Evolutionary conservation across 306 rosid species (phyloP).

Genomic region (Citrullus amarus): DNA sequence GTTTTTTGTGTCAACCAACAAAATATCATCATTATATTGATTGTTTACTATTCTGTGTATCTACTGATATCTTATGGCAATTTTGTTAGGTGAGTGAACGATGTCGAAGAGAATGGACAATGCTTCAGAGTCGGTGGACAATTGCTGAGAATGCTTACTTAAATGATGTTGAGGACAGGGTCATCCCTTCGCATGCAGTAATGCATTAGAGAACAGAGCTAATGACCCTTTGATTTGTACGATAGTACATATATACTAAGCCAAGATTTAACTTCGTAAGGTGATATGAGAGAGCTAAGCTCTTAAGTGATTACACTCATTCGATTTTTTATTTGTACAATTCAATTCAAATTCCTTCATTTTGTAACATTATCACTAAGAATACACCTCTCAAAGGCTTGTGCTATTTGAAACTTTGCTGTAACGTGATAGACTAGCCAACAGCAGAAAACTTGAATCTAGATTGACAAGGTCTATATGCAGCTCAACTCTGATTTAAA

Average conservation of each 20-base stretch:
- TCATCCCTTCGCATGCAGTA: neutral
- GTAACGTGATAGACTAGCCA: neutral
- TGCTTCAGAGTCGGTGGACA: constrained; percentile 68
- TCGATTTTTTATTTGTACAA: neutral
- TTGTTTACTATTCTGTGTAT: neutral
- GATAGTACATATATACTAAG: neutral
- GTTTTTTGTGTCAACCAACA: neutral
- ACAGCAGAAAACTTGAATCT: neutral
- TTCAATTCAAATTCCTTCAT: neutral
- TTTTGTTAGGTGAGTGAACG: constrained; percentile 77
- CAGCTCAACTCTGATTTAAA: neutral
- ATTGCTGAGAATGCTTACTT: constrained; percentile 67
- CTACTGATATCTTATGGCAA: neutral
- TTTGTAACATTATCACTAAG: neutral
- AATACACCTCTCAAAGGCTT: neutral
- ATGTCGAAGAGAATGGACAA: constrained; percentile 91
- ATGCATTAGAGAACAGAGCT: neutral
- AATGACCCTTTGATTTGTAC: neutral
- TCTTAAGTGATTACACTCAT: neutral
- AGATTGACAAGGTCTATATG: neutral
- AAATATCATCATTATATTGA: neutral
- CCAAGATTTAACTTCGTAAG: neutral
- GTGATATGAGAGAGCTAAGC: neutral
- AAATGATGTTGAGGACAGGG: constrained; percentile 25
- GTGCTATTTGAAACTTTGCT: neutral